These are phyloP conservation scores for Macrolepiota albuminosa DNA, from an alignment of 768 basidiomycete genomes.

Conservation along the genomic window DNA sequence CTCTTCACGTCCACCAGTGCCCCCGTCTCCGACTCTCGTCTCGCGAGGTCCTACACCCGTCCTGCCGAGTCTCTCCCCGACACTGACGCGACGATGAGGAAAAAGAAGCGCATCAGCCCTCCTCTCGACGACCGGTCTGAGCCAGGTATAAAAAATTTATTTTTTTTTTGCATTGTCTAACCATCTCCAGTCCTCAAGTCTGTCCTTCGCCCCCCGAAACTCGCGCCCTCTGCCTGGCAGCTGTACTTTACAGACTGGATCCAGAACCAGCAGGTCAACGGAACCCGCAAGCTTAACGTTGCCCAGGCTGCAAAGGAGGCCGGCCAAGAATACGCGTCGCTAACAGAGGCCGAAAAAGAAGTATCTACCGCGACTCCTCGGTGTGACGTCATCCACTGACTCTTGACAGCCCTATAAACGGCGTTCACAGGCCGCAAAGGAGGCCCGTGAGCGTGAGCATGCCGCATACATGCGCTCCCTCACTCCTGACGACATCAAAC, in stretches of 20 bases:
- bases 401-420: conserved; percentile 71
- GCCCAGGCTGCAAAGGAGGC: conserved; percentile 95
- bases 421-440: conserved; percentile 81
- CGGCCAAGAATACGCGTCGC: conserved; percentile 80
- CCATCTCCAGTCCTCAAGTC: conserved; percentile 60
- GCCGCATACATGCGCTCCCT: conserved; percentile 82
- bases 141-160: conserved; percentile 33
- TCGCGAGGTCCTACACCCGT: conserved; percentile 57
- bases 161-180: conserved; percentile 7
- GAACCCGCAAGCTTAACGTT: conserved; percentile 85
- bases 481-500: conserved; percentile 91
- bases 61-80: conserved; percentile 67
- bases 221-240: conserved; percentile 94
- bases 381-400: conserved; percentile 28
- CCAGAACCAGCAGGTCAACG: conserved; percentile 75
- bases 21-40: conserved; percentile 49
- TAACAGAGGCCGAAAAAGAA: conserved; percentile 81
- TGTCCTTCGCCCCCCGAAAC: conserved; percentile 78
- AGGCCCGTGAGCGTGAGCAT: conserved; percentile 77
- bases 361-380: conserved; percentile 29
- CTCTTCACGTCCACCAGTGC: conserved; percentile 72
- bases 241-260: conserved; percentile 96
- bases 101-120: conserved; percentile 41
- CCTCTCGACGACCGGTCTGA: conserved; percentile 38
- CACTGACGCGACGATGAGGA: conserved; percentile 69